A percentile compares a stretch with the other conserved stretches of the same genome.
These are phyloP conservation scores for Tolypocladium ophioglossoides DNA, from an alignment of 2,329 filamentous ascomycete species.

Conservation along the genomic window DNA sequence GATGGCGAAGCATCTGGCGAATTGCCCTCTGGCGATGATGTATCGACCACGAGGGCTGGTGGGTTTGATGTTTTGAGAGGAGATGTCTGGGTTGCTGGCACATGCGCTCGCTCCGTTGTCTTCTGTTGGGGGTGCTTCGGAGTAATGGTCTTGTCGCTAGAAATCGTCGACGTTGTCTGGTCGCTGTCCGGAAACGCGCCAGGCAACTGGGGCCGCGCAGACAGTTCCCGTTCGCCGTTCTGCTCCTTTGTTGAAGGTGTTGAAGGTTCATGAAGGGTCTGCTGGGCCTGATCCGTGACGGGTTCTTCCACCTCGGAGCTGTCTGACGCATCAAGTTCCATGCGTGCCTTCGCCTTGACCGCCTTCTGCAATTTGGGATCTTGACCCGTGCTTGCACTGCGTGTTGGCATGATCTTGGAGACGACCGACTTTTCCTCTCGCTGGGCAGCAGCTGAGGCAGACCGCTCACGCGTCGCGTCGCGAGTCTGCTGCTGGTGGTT, in stretches of 20 bases:
- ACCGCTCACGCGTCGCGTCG: constrained; percentile 19
- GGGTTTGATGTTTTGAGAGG: constrained; percentile 35
- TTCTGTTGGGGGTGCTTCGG: constrained; percentile 7
- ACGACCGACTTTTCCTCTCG: constrained; percentile 25
- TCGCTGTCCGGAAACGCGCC: constrained; percentile 33
- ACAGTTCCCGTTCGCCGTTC: constrained; percentile 9
- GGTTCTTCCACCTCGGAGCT: constrained; percentile 39
- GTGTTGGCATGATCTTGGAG: constrained; percentile 9
- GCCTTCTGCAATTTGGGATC: constrained; percentile 43
- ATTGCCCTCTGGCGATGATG: constrained; percentile 57
- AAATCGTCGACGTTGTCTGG: constrained; percentile 17
- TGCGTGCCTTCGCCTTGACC: constrained; percentile 42
- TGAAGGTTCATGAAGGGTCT: constrained; percentile 8
- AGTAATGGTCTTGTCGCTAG: constrained; percentile 20
- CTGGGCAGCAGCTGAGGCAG: constrained; percentile 21
- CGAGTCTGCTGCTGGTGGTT: constrained; percentile 13
- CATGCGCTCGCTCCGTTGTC: constrained; percentile 11
- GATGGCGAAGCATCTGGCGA: constrained; percentile 56
- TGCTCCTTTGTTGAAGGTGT: constrained; percentile 8
- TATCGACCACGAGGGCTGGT: constrained; percentile 59
- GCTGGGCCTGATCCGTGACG: constrained; percentile 14
- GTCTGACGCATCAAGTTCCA: constrained; percentile 63
- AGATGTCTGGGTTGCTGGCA: constrained; percentile 3
- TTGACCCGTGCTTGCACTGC: constrained; percentile 21
- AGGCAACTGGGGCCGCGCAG: constrained; percentile 22